Evolutionary conservation across 352 stramenopile genomes (phyloP).

Genomic region (Globisporangium alternatum): DNA sequence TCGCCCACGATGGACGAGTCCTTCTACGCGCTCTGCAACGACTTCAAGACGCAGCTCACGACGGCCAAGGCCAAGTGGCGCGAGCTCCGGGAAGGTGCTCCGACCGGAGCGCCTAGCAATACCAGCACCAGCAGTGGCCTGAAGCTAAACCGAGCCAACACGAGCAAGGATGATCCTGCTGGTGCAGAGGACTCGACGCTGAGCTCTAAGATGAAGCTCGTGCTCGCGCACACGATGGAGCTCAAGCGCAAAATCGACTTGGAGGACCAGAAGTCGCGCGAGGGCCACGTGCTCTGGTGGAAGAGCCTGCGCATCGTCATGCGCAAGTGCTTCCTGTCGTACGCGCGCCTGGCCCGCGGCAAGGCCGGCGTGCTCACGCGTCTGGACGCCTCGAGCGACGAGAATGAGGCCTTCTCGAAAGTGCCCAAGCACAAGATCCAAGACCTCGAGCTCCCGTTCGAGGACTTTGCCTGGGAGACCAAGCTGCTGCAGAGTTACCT

Average conservation of each 20-base stretch:
- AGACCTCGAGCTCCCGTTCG: constrained; percentile 54
- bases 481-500: constrained; percentile 77
- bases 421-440: constrained; percentile 43
- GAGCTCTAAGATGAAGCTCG: constrained; percentile 63
- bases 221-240: constrained; percentile 64
- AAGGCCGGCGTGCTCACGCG: constrained; percentile 62
- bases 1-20: constrained; percentile 53
- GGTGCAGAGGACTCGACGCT: constrained; percentile 27
- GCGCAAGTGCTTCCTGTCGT: constrained; percentile 76
- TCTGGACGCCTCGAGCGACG: constrained; percentile 39
- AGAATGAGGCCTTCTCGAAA: constrained; percentile 63
- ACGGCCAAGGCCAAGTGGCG: constrained; percentile 55
- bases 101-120: constrained; percentile 5
- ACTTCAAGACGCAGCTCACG: constrained; percentile 57
- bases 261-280: constrained; percentile 55
- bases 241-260: constrained; percentile 64
- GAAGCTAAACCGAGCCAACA: neutral
- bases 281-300: constrained; percentile 66
- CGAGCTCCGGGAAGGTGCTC: constrained; percentile 45
- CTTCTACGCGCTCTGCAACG: constrained; percentile 42
- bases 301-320: constrained; percentile 72
- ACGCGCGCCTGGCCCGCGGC: constrained; percentile 53
- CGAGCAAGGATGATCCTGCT: neutral
- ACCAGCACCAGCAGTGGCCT: constrained; percentile 4
- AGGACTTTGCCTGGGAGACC: constrained; percentile 65